Base-by-base conservation (phyloP, 225 moss, liverwort and hornwort species). In the Bryum argenteum region DNA sequence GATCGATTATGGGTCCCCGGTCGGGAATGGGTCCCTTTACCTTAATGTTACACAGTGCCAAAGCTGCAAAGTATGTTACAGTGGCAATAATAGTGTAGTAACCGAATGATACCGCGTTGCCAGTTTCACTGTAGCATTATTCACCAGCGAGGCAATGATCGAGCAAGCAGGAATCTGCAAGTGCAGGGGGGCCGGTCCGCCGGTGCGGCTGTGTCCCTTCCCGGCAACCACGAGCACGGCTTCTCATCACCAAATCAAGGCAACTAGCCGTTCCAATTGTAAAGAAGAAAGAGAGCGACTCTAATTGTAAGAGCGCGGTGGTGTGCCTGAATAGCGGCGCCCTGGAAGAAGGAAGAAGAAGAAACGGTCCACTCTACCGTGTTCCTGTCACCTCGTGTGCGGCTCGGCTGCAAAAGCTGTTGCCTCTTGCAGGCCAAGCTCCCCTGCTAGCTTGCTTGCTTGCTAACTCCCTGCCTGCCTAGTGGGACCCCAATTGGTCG, bases 401-500 rank as follows among this genome's bases (percentile, higher is more conserved):
- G 48, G 6, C 44, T 44, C 44, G n/a, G n/a, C 33, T 33, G 33
- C 33, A 33, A 33, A 33, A 33, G 33, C 33, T 33, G 33, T 33
- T 33, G 33, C 48, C 48, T 48, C 16, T 33, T 16, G 16, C 48
- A 48, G 48, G 48, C 17, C 17, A 15, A 8, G 48, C 6, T 48
- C n/a, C n/a, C n/a, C n/a, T 48, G 48, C 3, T 33, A 48, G 48
- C 48, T 48, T 6, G 48, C 24, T 8, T 23, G 16, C 48, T 6
- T n/a, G n/a, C n/a, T n/a, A n/a, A n/a, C n/a, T n/a, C n/a, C n/a
- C n/a, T n/a, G n/a, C n/a, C n/a, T n/a, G n/a, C 15, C 1, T 44
- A 44, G 63, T 26, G 56, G 24, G 58, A 13, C 60, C 43, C 21
- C 63, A 82, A 63, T 53, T 75, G 82, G 82, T 82, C 82, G 82